Evolutionary conservation across 2,329 filamentous ascomycete genomes (phyloP), one percentile per base, ranked within the genome.

Genomic region (Xylariaceae sp.): DNA sequence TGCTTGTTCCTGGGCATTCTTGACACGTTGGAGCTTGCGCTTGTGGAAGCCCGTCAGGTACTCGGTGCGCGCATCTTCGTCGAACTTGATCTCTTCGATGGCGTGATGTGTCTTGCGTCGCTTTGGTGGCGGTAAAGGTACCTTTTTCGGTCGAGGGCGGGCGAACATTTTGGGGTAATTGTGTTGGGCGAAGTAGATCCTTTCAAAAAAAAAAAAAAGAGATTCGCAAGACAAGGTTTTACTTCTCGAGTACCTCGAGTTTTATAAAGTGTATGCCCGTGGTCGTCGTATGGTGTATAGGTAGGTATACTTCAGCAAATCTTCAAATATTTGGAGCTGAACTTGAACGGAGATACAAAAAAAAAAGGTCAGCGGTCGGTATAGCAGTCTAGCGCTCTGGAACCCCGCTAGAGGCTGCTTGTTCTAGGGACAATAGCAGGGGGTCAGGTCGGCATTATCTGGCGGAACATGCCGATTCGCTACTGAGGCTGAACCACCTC

Each of bases 41-140:
- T 97, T 98, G 73, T 92, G 91, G 69, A 98, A 98, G 3, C 93
- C 93, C 0, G 90, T 96, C 47, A 98, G 76, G 64, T 88, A 98
- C 61, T 97, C 90, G 54, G 86, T 73, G 54, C 93, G 84, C 37
- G 87, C 87, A 50, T 77, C 75, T 50, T 77, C 71, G 70, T 98
- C 90, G 70, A 97, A 98, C 42, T 74, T 81, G 66, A 98, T 85
- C 64, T 95, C 88, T 61, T 91, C 88, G 49, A 88, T 74, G 32
- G 73, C 69, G 37, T 74, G 71, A 12, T 75, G 62, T 50, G 67
- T 66, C 65, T 86, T 88, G 54, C 86, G 75, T 60, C 82, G 85
- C 68, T 86, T 89, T n/a, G 70, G 71, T 11, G 75, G 74, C 1
- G 79, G 76, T 14, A 76, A 75, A 43, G 86, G 76, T 11, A 67